Percentiles rank a stretch among this genome's conserved stretches.
phyloP scores from a whole-genome alignment of 306 rosid genomes.

The Casuarina cunninghamiana region DNA sequence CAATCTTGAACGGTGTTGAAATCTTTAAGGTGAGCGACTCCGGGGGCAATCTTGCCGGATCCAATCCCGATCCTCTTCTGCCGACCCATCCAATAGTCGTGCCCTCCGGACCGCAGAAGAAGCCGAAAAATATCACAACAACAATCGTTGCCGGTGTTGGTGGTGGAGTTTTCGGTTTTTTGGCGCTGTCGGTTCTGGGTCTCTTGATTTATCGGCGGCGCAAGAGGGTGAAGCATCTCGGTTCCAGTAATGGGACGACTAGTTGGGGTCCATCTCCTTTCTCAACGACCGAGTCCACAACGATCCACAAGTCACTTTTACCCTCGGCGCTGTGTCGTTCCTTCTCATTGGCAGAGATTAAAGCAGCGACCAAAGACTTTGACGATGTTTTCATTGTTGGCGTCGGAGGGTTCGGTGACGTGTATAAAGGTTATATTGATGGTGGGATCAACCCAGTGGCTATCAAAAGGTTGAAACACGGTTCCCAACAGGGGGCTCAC shows the following conservation, averaged over 20 bases:
- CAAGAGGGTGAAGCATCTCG: not conserved
- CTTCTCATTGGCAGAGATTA: too few species aligned
- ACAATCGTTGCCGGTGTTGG: not conserved
- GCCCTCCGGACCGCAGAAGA: not conserved
- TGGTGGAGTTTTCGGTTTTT: not conserved
- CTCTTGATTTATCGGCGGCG: conserved; percentile 15
- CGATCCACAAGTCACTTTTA: too few species aligned
- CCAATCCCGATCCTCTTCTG: conserved; percentile 36
- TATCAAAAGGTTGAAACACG: too few species aligned
- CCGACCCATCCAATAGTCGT: not conserved
- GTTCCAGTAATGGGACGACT: not conserved
- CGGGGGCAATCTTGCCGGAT: conserved; percentile 32
- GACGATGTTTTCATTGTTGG: too few species aligned
- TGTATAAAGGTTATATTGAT: too few species aligned
- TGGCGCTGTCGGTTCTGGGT: not conserved
- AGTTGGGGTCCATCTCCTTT: conserved; percentile 6
- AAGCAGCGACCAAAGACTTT: too few species aligned
- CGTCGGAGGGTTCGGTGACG: too few species aligned
- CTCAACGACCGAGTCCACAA: not conserved
- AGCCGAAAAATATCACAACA: not conserved
- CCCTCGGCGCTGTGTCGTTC: too few species aligned
- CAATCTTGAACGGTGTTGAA: conserved; percentile 48
- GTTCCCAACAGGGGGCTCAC: too few species aligned
- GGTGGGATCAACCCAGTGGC: too few species aligned
- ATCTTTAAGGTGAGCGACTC: conserved; percentile 42